Base-by-base conservation (phyloP, 345 rosid genomes). In the Citrus sinensis region DNA sequence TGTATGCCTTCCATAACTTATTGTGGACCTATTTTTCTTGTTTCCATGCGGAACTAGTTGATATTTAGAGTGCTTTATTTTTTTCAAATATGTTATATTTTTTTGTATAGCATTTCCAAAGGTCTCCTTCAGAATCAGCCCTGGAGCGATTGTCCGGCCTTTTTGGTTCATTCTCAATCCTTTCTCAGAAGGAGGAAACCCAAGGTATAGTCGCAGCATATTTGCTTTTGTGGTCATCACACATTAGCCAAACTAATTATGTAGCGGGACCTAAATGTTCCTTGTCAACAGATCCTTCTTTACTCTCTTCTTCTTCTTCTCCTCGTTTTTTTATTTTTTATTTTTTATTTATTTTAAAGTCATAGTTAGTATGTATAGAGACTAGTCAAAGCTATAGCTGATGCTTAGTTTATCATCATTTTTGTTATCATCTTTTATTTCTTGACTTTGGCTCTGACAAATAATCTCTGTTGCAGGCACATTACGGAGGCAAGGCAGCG, bases 81-180 rank as follows among this genome's bases (percentile, higher is more conserved):
- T 35, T 58, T 24, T 24, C 1, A 64, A 63, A 34, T 42, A 25
- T 24, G 54, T 70, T 30, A 61, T 34, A 54, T 25, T 25, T 14
- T 25, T 10, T 56, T 9, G n/a, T 64, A 56, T 71, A 94, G 99
- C 69, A 86, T 37, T 89, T 94, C 30, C 89, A 86, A 82, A 88
- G 94, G 78, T 90, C 93, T 56, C 80, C 90, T 49, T 96, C 99
- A 1, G 99, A 95, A 79, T 86, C 96, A 40, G 85, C 99, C 64
- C 74, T 94, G 65, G 99, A 94, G 85, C 88, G 88, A 34, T 73
- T 92, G 74, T 91, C 97, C 32, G 93, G 90, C 75, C 75, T 94
- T 32, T 77, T 94, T 46, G 93, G 92, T 82, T 89, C 97, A 54
- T 86, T 96, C 83, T 89, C 95, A 66, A 85, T 83, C 14, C 85